These are phyloP conservation scores for Lasiodiplodia gonubiensis DNA, from an alignment of 2,329 filamentous ascomycete genomes.

Conservation along the genomic window DNA sequence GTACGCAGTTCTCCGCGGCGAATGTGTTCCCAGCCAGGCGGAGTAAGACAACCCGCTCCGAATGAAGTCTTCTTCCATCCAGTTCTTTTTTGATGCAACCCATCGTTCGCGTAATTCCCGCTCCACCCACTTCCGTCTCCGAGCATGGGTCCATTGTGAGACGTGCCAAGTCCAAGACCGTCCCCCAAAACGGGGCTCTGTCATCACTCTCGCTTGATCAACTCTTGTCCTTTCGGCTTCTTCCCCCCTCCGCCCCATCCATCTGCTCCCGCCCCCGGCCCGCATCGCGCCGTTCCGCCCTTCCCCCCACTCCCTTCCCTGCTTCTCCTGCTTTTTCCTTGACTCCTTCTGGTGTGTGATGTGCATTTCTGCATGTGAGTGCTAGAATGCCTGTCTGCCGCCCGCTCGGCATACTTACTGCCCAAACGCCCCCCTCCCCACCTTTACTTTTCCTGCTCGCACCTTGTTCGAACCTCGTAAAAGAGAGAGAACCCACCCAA, in stretches of 20 bases:
- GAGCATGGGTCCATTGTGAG: background rate
- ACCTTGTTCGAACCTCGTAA: background rate
- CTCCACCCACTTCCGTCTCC: background rate
- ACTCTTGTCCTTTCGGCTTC: too few species aligned
- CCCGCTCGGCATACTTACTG: background rate
- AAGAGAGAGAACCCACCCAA: background rate
- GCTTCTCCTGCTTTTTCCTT: too few species aligned
- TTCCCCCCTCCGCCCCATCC: background rate
- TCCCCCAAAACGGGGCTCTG: too few species aligned
- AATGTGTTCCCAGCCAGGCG: background rate
- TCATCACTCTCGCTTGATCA: background rate
- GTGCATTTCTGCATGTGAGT: background rate
- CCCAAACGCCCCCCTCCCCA: background rate
- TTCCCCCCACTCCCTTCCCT: background rate
- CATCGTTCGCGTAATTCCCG: background rate
- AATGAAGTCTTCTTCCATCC: background rate
- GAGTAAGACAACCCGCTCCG: background rate
- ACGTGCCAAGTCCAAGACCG: background rate
- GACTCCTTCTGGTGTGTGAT: background rate
- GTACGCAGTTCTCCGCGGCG: background rate
- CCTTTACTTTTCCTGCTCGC: background rate
- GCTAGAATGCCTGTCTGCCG: background rate
- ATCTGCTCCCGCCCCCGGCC: background rate
- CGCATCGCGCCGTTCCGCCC: background rate
- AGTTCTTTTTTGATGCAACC: background rate